Base-by-base conservation (phyloP, 768 basidiomycete genomes). In the Podaxis sp. region DNA sequence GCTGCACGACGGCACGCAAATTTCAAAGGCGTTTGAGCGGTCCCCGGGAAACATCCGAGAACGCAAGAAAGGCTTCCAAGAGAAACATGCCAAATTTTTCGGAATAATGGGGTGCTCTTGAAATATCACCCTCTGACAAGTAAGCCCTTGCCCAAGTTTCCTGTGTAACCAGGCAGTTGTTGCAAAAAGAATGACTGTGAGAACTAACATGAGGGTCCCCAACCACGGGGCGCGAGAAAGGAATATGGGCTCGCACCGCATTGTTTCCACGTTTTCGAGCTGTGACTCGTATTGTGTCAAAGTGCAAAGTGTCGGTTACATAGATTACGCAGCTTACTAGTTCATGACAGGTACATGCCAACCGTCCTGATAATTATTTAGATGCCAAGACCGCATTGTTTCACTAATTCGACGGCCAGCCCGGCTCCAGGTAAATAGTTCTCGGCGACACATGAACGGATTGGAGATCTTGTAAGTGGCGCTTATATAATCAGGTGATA, bases 21-120 rank as follows among this genome's bases (percentile, higher is more conserved):
- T 13, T 51, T 22, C 36, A 40, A 28, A 40, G 58, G 58, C 17
- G 58, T 51, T 60, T 60, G 36, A 26, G 58, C 58, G 58, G 58
- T 17, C 38, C 30, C 20, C 50, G 58, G 58, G 46, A 40, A 51
- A 51, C 20, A 40, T 50, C 58, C 58, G 49, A 41, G 26, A 44
- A 44, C 41, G 24, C 26, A 41, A 28, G 13, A 50, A 13, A 50
- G 24, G 3, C 12, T 28, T 50, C 54, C 48, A 60, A 17, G 49
- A 51, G 46, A 50, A 30, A 38, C 54, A 33, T 57, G 12, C 56
- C 5, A 37, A 57, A 28, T 26, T 57, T 41, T 17, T 13, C 8
- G 24, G 49, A 26, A 24, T 24, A 28, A 50, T 10, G 44, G 49
- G 49, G 49, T 28, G 11, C 22, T 26, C 2, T 24, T 24, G 22